These are phyloP conservation scores for Citrus reticulata DNA, from an alignment of 345 rosid species.

Conservation along the genomic window DNA sequence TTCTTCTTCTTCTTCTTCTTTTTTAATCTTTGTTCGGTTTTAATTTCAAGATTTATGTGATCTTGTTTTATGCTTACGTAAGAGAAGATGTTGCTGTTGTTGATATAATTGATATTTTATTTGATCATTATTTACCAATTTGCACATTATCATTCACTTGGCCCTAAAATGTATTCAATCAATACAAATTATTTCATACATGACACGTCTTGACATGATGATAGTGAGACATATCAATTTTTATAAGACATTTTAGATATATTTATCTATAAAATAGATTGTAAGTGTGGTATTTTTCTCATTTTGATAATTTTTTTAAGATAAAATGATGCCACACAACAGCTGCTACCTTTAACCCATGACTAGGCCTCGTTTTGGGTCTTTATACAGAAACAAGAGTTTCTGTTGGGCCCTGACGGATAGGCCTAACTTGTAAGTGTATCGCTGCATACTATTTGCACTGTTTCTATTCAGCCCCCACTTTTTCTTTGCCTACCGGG, in stretches of 20 bases:
- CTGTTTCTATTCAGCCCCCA: no score
- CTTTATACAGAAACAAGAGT: neutral
- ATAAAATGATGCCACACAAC: no score
- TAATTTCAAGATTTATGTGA: neutral
- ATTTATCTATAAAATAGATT: no score
- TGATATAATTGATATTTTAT: neutral
- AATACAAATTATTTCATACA: no score
- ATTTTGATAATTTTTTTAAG: neutral
- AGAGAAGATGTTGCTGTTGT: neutral
- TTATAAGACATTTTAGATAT: neutral
- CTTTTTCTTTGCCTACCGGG: no score
- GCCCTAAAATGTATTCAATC: no score
- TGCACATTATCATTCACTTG: neutral
- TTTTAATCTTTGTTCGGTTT: neutral
- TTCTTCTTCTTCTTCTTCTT: neutral
- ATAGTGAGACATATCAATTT: neutral
- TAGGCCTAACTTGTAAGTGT: neutral
- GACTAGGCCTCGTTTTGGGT: neutral
- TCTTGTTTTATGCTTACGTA: neutral
- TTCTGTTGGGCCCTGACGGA: neutral
- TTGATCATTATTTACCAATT: neutral
- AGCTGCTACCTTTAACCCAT: no score
- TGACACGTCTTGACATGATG: neutral
- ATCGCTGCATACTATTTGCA: accelerated
- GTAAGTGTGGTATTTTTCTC: neutral